Percentiles rank a stretch among this genome's conserved stretches.
Conservation (phyloP, 495 filamentous ascomycete genomes). For the Daldinia caldariorum region DNA sequence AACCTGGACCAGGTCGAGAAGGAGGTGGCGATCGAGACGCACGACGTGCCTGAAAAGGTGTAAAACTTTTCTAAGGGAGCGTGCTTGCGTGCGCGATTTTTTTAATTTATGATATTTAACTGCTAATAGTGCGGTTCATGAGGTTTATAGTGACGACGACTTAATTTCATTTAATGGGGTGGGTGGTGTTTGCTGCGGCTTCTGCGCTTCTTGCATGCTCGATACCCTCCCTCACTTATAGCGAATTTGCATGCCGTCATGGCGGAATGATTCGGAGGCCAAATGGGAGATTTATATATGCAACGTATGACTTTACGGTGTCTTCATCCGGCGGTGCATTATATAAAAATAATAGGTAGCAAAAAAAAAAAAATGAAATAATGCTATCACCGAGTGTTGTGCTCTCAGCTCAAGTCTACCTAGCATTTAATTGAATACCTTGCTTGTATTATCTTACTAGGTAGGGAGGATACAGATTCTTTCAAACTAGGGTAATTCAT, state of each 20-base stretch:
- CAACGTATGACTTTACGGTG: background rate
- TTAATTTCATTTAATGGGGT: conserved; percentile 18
- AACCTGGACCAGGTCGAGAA: conserved; percentile 54
- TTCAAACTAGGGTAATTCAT: no score
- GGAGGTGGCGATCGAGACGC: conserved; percentile 46
- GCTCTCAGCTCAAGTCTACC: no score
- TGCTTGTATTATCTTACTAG: no score
- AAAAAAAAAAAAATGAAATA: conserved; percentile 22
- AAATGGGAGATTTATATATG: conserved; percentile 23
- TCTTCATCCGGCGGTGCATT: conserved; percentile 10
- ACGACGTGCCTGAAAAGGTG: conserved; percentile 44
- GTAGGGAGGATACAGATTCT: no score
- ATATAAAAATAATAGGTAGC: conserved; percentile 21
- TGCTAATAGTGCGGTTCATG: background rate
- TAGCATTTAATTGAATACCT: no score
- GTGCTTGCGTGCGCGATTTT: background rate
- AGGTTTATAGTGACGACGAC: conserved; percentile 16
- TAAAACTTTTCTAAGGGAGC: conserved; percentile 15
- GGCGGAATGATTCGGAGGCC: conserved; percentile 24
- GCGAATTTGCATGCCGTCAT: conserved; percentile 35
- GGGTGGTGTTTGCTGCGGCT: conserved; percentile 16
- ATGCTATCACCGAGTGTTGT: conserved; percentile 21
- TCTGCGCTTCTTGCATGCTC: conserved; percentile 29
- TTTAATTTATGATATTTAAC: background rate
- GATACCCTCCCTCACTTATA: conserved; percentile 44